These are phyloP conservation scores for Camellia oleifera DNA, from an alignment of 179 eudicot genomes.

Conservation along the genomic window DNA sequence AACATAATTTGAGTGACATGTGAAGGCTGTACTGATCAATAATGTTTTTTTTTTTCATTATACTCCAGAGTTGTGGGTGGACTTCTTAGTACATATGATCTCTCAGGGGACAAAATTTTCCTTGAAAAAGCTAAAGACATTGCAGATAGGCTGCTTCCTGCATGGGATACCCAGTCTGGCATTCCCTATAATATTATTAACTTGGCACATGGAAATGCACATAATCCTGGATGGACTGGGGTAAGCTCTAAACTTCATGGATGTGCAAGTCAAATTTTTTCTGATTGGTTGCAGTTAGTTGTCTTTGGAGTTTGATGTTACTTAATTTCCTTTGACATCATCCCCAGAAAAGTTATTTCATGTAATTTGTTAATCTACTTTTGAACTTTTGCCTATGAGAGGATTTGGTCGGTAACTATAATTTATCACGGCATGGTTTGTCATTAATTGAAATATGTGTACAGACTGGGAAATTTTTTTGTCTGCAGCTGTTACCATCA, in stretches of 20 bases:
- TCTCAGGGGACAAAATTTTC: constrained; percentile 86
- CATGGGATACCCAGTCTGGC: constrained; percentile 95
- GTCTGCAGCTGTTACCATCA: not conserved
- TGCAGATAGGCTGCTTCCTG: constrained; percentile 94
- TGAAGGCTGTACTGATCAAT: not conserved
- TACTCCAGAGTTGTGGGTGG: constrained; percentile 95
- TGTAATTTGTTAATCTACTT: not conserved
- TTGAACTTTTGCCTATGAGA: not conserved
- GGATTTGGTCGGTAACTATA: not conserved
- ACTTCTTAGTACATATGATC: constrained; percentile 95
- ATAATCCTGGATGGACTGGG: constrained; percentile 98
- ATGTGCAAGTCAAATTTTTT: constrained; percentile 2
- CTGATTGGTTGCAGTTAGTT: not conserved
- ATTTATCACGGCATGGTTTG: not conserved
- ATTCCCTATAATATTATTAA: constrained; percentile 86
- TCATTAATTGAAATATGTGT: not conserved
- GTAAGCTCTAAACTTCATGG: constrained; percentile 41
- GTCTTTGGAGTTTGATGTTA: not conserved
- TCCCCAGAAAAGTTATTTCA: not conserved
- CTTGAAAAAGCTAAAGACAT: constrained; percentile 96
- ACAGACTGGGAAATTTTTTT: not conserved
- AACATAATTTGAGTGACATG: not conserved
- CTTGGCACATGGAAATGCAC: constrained; percentile 87
- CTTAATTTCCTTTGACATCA: not conserved
- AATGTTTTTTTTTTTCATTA: constrained; percentile 10